phyloP scores from a whole-genome alignment of 2,329 filamentous ascomycete species.

The Penicillium sp. region DNA sequence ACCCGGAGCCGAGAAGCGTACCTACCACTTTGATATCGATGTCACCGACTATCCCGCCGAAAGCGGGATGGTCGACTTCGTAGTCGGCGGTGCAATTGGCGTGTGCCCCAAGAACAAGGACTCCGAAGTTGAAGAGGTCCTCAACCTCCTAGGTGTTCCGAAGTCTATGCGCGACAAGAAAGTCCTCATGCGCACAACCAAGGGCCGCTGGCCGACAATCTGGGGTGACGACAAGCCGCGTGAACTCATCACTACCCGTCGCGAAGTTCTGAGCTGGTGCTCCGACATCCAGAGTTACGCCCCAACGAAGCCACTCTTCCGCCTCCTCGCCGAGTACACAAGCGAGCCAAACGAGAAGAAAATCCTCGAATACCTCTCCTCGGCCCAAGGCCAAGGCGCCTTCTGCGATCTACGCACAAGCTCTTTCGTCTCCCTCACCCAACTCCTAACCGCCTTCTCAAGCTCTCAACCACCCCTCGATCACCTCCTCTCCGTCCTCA shows the following conservation, averaged over 20 bases:
- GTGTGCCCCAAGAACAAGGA: slow-evolving; percentile 84
- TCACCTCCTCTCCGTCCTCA: slow-evolving; percentile 72
- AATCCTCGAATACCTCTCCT: slow-evolving; percentile 79
- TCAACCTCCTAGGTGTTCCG: slow-evolving; percentile 78
- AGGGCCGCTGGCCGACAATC: slow-evolving; percentile 91
- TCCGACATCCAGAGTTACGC: slow-evolving; percentile 89
- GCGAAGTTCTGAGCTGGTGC: slow-evolving; percentile 94
- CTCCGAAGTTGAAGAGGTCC: slow-evolving; percentile 73
- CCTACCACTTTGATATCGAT: slow-evolving; percentile 95
- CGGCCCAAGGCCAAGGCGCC: slow-evolving; percentile 82
- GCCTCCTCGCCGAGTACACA: slow-evolving; percentile 81
- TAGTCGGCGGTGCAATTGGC: slow-evolving; percentile 92
- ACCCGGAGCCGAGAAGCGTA: slow-evolving; percentile 88
- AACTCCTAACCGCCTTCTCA: slow-evolving; percentile 88
- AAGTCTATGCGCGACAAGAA: slow-evolving; percentile 80
- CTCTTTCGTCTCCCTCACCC: slow-evolving; percentile 77
- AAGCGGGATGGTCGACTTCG: slow-evolving; percentile 79
- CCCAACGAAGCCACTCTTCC: slow-evolving; percentile 81
- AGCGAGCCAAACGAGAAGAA: slow-evolving; percentile 79
- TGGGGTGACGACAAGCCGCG: slow-evolving; percentile 89
- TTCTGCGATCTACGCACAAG: slow-evolving; percentile 95
- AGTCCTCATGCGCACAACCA: slow-evolving; percentile 71
- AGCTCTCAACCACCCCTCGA: slow-evolving; percentile 86
- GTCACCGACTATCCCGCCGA: slow-evolving; percentile 91
- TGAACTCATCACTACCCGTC: slow-evolving; percentile 82